A percentile compares a stretch with the other conserved stretches of the same genome.
phyloP scores from a whole-genome alignment of 2,329 filamentous ascomycete genomes.

The Fusarium proliferatum region DNA sequence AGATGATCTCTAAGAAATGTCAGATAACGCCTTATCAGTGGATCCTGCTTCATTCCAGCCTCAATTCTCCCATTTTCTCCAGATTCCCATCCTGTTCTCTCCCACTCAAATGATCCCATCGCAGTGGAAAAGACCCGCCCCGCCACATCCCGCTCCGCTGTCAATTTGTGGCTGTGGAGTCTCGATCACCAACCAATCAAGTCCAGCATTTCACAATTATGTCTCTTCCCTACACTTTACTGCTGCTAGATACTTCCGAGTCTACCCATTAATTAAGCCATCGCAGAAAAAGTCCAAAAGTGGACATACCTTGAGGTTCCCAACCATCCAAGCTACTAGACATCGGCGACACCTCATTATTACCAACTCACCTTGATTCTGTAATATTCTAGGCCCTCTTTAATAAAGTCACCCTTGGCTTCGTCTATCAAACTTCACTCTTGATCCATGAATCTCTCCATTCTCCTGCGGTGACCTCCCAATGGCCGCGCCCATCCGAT shows the following conservation, averaged over 20 bases:
- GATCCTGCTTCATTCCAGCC: neutral
- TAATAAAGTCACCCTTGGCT: neutral
- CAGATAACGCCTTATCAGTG: constrained; percentile 26
- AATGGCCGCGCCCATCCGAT: constrained; percentile 52
- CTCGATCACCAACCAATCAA: constrained; percentile 16
- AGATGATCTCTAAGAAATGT: neutral
- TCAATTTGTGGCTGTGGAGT: constrained; percentile 38
- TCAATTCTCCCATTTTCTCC: constrained; percentile 14
- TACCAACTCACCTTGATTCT: constrained; percentile 9
- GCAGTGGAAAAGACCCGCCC: constrained; percentile 30
- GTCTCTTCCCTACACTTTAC: constrained; percentile 12
- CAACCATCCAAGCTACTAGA: constrained; percentile 3
- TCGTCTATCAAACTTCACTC: neutral
- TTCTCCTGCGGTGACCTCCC: constrained; percentile 43
- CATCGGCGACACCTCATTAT: constrained; percentile 2
- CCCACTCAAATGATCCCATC: constrained; percentile 7
- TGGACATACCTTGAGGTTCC: constrained; percentile 25
- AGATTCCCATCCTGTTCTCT: constrained; percentile 11
- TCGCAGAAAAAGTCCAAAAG: constrained; percentile 35
- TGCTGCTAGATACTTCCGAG: constrained; percentile 32
- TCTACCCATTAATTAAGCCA: constrained; percentile 41
- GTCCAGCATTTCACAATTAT: neutral
- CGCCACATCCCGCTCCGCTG: constrained; percentile 41
- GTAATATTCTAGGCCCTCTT: neutral
- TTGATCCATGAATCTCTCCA: constrained; percentile 39